phyloP scores from a whole-genome alignment of 345 rosid species.

The Murraya paniculata region DNA sequence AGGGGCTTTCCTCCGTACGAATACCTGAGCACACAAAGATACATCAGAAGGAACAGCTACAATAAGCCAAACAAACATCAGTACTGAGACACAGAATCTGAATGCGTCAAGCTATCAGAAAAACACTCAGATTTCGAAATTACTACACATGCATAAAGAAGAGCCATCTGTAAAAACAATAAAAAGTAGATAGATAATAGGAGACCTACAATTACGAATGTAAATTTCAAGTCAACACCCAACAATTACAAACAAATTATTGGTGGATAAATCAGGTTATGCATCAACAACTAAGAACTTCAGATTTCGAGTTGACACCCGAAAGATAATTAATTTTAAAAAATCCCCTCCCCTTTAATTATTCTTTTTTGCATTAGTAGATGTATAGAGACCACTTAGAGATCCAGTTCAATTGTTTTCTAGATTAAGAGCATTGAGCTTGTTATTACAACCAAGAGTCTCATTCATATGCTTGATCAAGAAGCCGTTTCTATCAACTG shows the following conservation, averaged over 20 bases:
- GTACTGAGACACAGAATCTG: background rate
- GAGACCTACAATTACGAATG: no score
- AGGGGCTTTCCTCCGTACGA: slow-evolving; percentile 66
- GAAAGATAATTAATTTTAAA: background rate
- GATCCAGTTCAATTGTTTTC: background rate
- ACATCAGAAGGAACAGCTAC: background rate
- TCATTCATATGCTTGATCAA: background rate
- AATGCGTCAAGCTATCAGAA: background rate
- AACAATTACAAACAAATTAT: background rate
- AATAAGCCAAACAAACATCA: background rate
- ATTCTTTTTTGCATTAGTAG: background rate
- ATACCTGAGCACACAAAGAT: slow-evolving; percentile 47
- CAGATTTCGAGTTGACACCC: background rate
- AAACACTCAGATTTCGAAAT: background rate
- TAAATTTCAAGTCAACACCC: background rate
- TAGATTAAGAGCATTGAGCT: background rate
- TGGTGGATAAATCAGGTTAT: no score
- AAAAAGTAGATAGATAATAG: background rate
- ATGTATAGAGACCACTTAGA: background rate
- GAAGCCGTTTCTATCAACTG: background rate
- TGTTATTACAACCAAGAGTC: background rate
- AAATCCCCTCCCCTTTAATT: background rate
- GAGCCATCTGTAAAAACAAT: background rate
- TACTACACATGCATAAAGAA: background rate
- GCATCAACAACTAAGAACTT: background rate